Evolutionary conservation across 1,139 yeast genomes (phyloP), one percentile per base, ranked within the genome.

Genomic region (Blastobotrys proliferans): DNA sequence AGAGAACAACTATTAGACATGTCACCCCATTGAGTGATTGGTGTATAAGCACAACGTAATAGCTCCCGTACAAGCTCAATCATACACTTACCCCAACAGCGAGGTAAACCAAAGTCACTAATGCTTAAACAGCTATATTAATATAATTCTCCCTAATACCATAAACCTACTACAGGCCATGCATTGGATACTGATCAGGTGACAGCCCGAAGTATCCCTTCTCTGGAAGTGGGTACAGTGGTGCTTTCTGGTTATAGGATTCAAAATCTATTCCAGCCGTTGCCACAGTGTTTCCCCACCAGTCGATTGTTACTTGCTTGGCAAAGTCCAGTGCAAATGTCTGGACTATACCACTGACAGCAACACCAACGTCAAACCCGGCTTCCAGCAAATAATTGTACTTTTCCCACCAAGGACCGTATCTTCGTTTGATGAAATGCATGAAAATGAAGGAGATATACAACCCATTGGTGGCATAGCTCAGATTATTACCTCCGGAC

Each of bases 201-300:
- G 34, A 9, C 9, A n/a, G 19, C 8, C 34, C 34, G n/a, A 30
- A 30, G n/a, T 10, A 30, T 9, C 34, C 34, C 6, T 6, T n/a
- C 4, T 30, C 34, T 14, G 34, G 34, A 6, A 30, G 6, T 16
- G 34, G 34, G 9, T 14, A 21, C 9, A 30, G n/a, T 5, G 34
- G 6, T 14, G 34, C 34, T 6, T 30, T 30, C 17, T 30, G 34
- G n/a, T 30, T 30, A 14, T 30, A 30, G 8, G 21, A 6, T 8
- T 17, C n/a, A 14, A 6, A 30, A 53, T 76, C 81, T 16, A 65
- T 52, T 19, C 79, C 80, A 1, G 48, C 55, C 38, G 55, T 60
- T 3, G 62, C 43, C 13, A 76, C 74, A 27, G 51, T 60, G 55
- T 77, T 77, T 2, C 82, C 82, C 83, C 83, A 77, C 83, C 83